A percentile compares a stretch with the other conserved stretches of the same genome.
phyloP scores from a whole-genome alignment of 176 grass and related monocot genomes.

The Avena eriantha region DNA sequence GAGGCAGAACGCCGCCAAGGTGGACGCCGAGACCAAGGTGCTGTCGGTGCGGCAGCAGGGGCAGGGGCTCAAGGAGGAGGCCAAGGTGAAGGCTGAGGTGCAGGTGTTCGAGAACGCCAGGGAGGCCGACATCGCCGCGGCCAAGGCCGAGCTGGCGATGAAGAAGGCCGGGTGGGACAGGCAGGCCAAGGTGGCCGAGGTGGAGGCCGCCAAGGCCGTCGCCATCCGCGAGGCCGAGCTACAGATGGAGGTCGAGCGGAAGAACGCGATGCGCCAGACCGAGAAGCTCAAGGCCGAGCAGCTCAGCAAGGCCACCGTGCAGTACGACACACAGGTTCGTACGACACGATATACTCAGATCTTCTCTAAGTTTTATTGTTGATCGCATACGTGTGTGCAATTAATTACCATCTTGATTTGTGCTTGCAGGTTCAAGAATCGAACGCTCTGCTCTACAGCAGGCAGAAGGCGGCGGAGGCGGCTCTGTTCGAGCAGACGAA shows the following conservation, averaged over 20 bases:
- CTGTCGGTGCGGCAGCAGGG: conserved; percentile 60
- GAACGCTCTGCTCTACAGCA: not conserved
- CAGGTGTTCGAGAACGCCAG: conserved; percentile 16
- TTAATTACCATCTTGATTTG: not conserved
- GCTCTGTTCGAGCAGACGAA: conserved; percentile 1
- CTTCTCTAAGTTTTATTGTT: not conserved
- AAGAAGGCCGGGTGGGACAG: conserved; percentile 22
- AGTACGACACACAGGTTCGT: conserved; percentile 9
- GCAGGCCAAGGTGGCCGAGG: conserved; percentile 30
- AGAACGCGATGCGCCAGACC: conserved; percentile 5
- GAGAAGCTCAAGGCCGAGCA: conserved; percentile 29
- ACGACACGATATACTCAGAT: not conserved
- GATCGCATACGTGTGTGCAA: not conserved
- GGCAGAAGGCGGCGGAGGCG: conserved; percentile 20
- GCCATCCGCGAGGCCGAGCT: conserved; percentile 26
- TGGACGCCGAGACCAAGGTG: conserved; percentile 74
- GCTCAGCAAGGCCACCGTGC: conserved; percentile 50
- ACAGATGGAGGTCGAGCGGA: conserved; percentile 26
- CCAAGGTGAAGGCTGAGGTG: conserved; percentile 19
- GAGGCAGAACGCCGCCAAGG: conserved; percentile 66
- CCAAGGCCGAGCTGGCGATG: not conserved
- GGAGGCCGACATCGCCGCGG: conserved; percentile 24
- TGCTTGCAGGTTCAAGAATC: conserved; percentile 5
- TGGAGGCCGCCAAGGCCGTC: conserved; percentile 8
- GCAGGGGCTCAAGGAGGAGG: conserved; percentile 21